Evolutionary conservation across 164 flowering plant species (phyloP).

Genomic region (Magnolia officinalis): DNA sequence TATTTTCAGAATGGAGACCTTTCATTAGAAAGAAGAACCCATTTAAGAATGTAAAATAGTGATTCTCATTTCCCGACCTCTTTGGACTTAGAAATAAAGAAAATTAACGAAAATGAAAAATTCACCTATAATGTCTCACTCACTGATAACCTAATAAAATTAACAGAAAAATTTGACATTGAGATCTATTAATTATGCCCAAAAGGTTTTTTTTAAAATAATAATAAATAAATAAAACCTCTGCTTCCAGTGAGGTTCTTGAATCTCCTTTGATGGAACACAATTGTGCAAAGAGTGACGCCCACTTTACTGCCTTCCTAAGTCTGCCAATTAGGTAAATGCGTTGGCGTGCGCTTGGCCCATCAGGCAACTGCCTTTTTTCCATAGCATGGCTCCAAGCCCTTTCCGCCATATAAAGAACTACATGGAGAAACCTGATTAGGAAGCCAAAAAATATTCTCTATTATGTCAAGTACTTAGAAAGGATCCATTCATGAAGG

Average conservation of each 20-base stretch:
- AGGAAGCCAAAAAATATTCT: slow-evolving; percentile 14
- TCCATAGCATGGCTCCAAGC: slow-evolving; percentile 99
- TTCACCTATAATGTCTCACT: no score
- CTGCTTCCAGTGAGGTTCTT: slow-evolving; percentile 93
- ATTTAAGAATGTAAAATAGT: no score
- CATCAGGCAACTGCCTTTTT: slow-evolving; percentile 88
- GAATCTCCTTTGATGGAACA: slow-evolving; percentile 93
- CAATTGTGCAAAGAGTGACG: slow-evolving; percentile 68
- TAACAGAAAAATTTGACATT: no score
- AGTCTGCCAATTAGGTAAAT: slow-evolving; percentile 82
- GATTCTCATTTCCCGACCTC: no score
- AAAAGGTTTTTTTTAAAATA: no score
- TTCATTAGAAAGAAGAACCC: no score
- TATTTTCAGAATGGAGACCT: no score
- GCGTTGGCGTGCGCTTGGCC: slow-evolving; percentile 84
- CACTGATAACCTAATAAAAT: no score
- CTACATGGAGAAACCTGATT: slow-evolving; percentile 80
- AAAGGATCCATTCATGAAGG: background rate
- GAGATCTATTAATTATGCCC: no score
- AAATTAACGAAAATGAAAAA: no score
- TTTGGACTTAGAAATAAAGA: no score
- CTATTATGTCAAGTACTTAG: background rate
- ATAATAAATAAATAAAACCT: slow-evolving; percentile 38
- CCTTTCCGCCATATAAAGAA: slow-evolving; percentile 88
- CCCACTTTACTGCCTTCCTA: slow-evolving; percentile 96